Base-by-base conservation (phyloP, 1,284 basidiomycete genomes). In the Leccinum pachyderme region DNA sequence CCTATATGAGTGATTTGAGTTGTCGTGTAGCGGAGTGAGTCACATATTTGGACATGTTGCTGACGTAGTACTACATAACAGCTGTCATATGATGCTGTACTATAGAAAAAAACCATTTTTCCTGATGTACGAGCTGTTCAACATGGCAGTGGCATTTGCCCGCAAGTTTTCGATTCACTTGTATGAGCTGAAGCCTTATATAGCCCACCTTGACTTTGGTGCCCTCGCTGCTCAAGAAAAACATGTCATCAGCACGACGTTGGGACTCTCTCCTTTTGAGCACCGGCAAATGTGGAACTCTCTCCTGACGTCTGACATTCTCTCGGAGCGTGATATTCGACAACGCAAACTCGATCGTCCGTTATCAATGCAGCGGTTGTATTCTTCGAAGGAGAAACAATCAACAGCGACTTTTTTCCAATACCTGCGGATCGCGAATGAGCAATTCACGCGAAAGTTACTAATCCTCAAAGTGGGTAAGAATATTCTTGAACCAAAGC, bases 241-340 rank as follows among this genome's bases (percentile, higher is more conserved):
- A 61, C 73, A 83, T 52, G 77, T 77, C 1, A 67, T 86, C 32
- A 76, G 70, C 31, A 62, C 68, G 4, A 71, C 74, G 2, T 60
- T 84, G 8, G 65, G 64, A 7, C 62, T 81, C 5, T 66, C 70
- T 25, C 67, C 69, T 2, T 63, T 73, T 6, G 70, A 77, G 27
- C 70, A 81, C 60, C 72, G 77, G 3, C 73, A 76, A 41, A 71
- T 85, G 43, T 86, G 83, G 81, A 86, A 85, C 58, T 83, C 81
- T 2, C 69, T 87, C 4, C 65, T 83, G 57, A 76, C 77, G 3
- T 86, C 84, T 0, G 81, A 85, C 58, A 81, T 86, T 25, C 63
- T 86, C 45, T 76, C 72, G 0, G 62, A 69, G 5, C 65, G 71
- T 45, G 83, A 86, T 58, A 64, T 87, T 11, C 75, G 76, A 51